Conservation (phyloP, 352 stramenopile species). For the Pythium aristosporum region DNA sequence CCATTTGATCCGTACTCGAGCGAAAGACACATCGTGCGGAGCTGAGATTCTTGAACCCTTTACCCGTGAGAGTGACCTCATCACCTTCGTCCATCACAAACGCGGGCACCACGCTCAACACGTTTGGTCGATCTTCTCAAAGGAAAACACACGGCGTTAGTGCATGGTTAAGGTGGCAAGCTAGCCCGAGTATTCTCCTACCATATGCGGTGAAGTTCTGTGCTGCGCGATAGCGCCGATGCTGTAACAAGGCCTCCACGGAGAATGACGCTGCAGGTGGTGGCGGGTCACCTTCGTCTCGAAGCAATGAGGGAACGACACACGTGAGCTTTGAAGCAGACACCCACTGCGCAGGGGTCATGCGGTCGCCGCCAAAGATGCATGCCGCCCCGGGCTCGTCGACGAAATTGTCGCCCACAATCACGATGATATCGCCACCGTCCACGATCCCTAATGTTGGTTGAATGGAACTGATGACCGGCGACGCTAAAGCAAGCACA, state of each 20-base stretch:
- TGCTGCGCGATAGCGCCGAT: constrained; percentile 3
- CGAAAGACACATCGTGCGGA: constrained; percentile 42
- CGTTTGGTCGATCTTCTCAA: constrained; percentile 9
- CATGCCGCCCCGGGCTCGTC: constrained; percentile 2
- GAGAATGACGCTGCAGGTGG: neutral
- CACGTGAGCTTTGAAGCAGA: constrained; percentile 18
- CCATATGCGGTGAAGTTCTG: constrained; percentile 16
- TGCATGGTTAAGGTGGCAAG: neutral
- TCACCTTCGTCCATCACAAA: constrained; percentile 19
- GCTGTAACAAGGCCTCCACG: constrained; percentile 5
- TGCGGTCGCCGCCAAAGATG: constrained; percentile 6
- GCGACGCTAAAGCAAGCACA: constrained; percentile 32
- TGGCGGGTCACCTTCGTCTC: neutral
- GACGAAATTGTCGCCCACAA: constrained; percentile 24
- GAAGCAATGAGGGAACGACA: neutral
- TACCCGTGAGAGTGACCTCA: constrained; percentile 31
- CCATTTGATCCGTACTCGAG: constrained; percentile 21
- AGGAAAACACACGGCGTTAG: neutral
- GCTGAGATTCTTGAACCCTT: constrained; percentile 35
- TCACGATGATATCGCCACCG: constrained; percentile 16
- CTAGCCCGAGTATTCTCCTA: neutral
- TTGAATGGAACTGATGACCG: constrained; percentile 26
- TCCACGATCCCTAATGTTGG: constrained; percentile 9
- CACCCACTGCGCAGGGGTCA: constrained; percentile 4
- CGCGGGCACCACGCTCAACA: neutral